Conservation (phyloP, 1,284 basidiomycete species). For the Puccinia hordei region DNA sequence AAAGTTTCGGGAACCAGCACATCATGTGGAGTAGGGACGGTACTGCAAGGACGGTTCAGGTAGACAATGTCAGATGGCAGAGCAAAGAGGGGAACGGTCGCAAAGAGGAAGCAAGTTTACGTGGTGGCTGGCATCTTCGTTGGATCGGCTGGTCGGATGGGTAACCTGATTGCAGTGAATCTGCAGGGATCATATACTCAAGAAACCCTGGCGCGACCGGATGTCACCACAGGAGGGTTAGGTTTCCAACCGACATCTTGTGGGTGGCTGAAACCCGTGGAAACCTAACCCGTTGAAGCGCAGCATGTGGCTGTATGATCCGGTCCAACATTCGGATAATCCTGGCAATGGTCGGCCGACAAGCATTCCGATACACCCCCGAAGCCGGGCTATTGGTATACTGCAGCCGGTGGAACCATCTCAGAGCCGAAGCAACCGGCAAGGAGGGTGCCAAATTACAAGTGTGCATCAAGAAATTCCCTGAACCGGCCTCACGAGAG, state of each 20-base stretch:
- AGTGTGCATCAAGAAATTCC: too few species aligned
- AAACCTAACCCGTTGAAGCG: slow-evolving; percentile 22
- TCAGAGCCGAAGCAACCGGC: too few species aligned
- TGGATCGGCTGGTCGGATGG: slow-evolving; percentile 6
- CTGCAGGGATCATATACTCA: background rate
- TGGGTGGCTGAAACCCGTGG: background rate
- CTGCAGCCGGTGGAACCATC: too few species aligned
- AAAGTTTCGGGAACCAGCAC: slow-evolving; percentile 84
- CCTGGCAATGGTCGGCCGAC: too few species aligned
- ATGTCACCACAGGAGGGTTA: slow-evolving; percentile 10
- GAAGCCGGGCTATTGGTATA: too few species aligned
- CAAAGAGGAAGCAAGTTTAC: background rate
- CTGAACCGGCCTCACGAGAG: too few species aligned
- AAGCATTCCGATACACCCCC: too few species aligned
- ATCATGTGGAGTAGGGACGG: slow-evolving; percentile 45
- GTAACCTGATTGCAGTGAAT: background rate
- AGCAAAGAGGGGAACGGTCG: too few species aligned
- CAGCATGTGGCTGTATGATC: too few species aligned
- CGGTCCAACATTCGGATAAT: too few species aligned
- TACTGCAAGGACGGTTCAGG: background rate
- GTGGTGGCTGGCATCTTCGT: slow-evolving; percentile 18
- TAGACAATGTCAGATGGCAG: background rate
- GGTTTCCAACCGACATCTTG: background rate
- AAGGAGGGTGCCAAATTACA: too few species aligned
- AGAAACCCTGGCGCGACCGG: background rate